These are phyloP conservation scores for Carpinus viminea DNA, from an alignment of 306 rosid genomes.

Conservation along the genomic window DNA sequence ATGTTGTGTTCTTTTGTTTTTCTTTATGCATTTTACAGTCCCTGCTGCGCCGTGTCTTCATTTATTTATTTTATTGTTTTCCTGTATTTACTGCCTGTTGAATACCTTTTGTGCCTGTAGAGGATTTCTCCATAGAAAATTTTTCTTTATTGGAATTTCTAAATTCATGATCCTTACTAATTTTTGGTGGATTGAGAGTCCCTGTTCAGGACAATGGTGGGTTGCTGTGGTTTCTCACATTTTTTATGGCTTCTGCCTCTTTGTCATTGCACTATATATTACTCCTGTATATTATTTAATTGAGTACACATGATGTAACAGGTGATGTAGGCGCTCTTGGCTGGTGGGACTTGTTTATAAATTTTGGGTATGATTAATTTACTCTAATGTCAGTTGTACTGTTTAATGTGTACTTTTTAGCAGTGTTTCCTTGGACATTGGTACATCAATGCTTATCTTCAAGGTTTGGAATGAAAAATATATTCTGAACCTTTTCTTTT, in stretches of 20 bases:
- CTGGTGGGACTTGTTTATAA: constrained; percentile 98
- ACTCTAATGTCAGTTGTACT: constrained; percentile 21
- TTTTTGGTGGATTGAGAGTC: not conserved
- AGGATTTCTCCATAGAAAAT: not conserved
- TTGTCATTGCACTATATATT: not conserved
- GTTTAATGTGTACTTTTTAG: constrained; percentile 19
- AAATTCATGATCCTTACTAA: not conserved
- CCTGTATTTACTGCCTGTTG: not conserved
- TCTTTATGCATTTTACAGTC: not conserved
- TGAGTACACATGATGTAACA: constrained; percentile 25
- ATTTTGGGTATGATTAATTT: constrained; percentile 67
- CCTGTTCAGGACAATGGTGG: not conserved
- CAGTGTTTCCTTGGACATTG: constrained; percentile 24
- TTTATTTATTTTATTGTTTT: not conserved
- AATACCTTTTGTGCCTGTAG: not conserved
- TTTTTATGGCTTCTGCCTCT: not conserved
- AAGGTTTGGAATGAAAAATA: constrained; percentile 28
- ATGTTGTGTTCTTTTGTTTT: not conserved
- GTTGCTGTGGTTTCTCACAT: not conserved
- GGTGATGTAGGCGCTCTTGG: constrained; percentile 91
- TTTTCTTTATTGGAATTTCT: not conserved
- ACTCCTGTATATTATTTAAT: constrained; percentile 4
- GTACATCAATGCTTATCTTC: constrained; percentile 20
- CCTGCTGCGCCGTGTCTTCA: not conserved
- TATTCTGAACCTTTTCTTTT: not conserved